Percentiles rank a stretch among this genome's conserved stretches.
These are phyloP conservation scores for Calocybe cyanea DNA, from an alignment of 768 basidiomycete genomes.

Conservation along the genomic window DNA sequence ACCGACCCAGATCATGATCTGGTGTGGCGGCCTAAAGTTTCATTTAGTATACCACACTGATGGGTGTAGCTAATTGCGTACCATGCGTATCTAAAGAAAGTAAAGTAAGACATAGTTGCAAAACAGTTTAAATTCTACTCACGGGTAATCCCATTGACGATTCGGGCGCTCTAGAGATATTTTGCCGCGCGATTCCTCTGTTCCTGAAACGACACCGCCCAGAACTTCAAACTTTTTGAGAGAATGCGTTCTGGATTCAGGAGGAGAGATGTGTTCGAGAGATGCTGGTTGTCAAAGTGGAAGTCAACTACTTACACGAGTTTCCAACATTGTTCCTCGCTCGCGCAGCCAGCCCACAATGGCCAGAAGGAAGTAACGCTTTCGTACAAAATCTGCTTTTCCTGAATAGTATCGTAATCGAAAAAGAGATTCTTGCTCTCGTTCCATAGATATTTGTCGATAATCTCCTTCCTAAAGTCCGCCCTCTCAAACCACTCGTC, in stretches of 20 bases:
- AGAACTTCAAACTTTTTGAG: constrained; percentile 95
- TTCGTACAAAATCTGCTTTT: constrained; percentile 92
- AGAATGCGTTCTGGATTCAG: constrained; percentile 61
- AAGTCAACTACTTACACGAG: constrained; percentile 79
- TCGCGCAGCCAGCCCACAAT: constrained; percentile 96
- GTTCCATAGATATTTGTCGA: constrained; percentile 97
- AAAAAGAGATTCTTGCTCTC: constrained; percentile 92
- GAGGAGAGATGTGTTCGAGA: not conserved
- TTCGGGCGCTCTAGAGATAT: constrained; percentile 96
- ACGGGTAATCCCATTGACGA: constrained; percentile 99
- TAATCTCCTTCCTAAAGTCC: constrained; percentile 74
- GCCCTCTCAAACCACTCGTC: constrained; percentile 94
- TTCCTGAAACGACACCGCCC: constrained; percentile 93
- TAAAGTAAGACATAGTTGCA: constrained; percentile 13
- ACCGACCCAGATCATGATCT: constrained; percentile 98
- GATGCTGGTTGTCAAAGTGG: not conserved
- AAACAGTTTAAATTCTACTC: constrained; percentile 30
- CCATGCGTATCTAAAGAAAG: constrained; percentile 60
- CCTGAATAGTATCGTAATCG: constrained; percentile 91
- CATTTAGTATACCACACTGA: constrained; percentile 8
- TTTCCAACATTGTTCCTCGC: constrained; percentile 91
- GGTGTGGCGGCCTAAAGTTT: constrained; percentile 79
- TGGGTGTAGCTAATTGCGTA: constrained; percentile 17
- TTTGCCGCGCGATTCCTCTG: constrained; percentile 93
- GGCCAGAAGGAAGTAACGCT: constrained; percentile 97